A percentile compares a stretch with the other conserved stretches of the same genome.
Conservation (phyloP, 2,329 filamentous ascomycete genomes). For the Trichoderma guizhouense region DNA sequence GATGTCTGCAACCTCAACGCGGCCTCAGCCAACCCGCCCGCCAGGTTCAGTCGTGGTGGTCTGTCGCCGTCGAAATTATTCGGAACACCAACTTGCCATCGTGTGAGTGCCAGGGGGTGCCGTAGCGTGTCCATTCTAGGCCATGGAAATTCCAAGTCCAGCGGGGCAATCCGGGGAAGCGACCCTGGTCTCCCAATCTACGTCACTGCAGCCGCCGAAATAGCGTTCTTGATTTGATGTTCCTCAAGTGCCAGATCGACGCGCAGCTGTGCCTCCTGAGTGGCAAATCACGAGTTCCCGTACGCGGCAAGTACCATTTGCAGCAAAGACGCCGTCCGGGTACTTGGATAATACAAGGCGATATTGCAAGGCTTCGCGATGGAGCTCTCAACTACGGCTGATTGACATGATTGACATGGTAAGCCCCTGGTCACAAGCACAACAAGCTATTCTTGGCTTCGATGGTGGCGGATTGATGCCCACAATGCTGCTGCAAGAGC, state of each 20-base stretch:
- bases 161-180: conserved; percentile 17
- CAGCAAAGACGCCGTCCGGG: not conserved
- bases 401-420: not conserved
- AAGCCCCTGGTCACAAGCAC: not conserved
- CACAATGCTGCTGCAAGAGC: not conserved
- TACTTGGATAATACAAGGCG: not conserved
- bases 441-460: not conserved
- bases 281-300: not conserved
- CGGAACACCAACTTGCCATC: not conserved
- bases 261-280: not conserved
- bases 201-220: conserved; percentile 2
- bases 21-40: conserved; percentile 1
- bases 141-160: not conserved
- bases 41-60: not conserved
- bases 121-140: not conserved
- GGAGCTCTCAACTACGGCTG: not conserved
- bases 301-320: not conserved
- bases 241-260: not conserved
- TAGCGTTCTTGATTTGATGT: not conserved
- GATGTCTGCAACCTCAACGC: not conserved
- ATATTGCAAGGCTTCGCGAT: not conserved
- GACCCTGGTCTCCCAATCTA: not conserved
- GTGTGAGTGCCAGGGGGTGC: not conserved
- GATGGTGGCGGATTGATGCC: not conserved
- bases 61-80: not conserved